These are phyloP conservation scores for Esteya vermicola DNA, from an alignment of 2,329 filamentous ascomycete species.

Conservation along the genomic window DNA sequence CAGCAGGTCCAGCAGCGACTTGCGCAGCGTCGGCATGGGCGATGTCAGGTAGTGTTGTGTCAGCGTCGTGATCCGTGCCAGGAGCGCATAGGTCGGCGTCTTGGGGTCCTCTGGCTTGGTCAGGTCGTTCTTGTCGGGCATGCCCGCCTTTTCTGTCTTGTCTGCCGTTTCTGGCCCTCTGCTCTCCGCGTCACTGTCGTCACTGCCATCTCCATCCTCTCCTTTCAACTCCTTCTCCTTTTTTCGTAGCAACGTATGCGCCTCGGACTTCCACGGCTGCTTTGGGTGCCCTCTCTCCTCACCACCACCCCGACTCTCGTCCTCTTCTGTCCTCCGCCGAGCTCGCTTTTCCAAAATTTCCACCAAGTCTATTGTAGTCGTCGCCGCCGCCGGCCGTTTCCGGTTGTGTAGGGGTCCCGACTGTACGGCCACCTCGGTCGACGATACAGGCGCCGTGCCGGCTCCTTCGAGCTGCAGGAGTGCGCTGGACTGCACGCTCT, in stretches of 20 bases:
- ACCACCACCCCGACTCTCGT: conserved; percentile 12
- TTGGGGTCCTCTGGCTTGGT: conserved; percentile 32
- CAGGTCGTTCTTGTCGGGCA: conserved; percentile 10
- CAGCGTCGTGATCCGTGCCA: conserved; percentile 67
- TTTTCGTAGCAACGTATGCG: conserved; percentile 15
- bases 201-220: conserved; percentile 20
- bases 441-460: conserved; percentile 11
- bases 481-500: conserved; percentile 50
- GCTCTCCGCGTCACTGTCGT: too few relatives aligned
- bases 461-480: conserved; percentile 31
- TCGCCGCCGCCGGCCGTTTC: conserved; percentile 2
- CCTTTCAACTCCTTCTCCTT: conserved; percentile 20
- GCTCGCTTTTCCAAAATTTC: conserved; percentile 4
- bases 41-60: conserved; percentile 88
- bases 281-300: conserved; percentile 19
- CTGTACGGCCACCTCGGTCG: too few relatives aligned
- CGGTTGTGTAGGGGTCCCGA: too few relatives aligned
- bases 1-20: conserved; percentile 65
- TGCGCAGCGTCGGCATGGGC: conserved; percentile 63
- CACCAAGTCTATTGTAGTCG: conserved; percentile 4
- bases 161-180: conserved; percentile 14
- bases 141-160: conserved; percentile 14
- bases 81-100: conserved; percentile 65
- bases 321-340: conserved; percentile 13
- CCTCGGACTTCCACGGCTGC: conserved; percentile 20